A percentile compares a stretch with the other conserved stretches of the same genome.
Conservation (phyloP, 73 alveolate genomes). For the Uronychia setigera region DNA sequence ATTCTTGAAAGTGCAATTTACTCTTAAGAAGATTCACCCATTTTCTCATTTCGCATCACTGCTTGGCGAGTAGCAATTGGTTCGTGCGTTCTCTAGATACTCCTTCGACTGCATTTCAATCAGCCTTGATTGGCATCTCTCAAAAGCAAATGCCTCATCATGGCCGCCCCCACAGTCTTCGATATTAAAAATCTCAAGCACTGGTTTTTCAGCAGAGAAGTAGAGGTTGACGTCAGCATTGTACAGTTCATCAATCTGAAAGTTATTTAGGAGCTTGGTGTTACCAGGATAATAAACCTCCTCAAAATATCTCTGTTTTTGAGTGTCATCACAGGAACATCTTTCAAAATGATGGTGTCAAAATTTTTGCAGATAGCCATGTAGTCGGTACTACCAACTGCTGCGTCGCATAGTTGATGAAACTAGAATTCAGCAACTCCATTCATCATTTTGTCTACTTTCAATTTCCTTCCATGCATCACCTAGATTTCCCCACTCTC, state of each 20-base stretch:
- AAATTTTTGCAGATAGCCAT: constrained; percentile 75
- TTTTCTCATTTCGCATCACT: too few species aligned
- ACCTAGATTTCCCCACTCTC: constrained; percentile 55
- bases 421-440: constrained; percentile 77
- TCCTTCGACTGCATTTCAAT: constrained; percentile 84
- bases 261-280: constrained; percentile 23
- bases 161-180: constrained; percentile 26
- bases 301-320: constrained; percentile 75
- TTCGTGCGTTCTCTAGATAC: constrained; percentile 60
- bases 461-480: constrained; percentile 81
- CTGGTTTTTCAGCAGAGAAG: constrained; percentile 50
- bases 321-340: constrained; percentile 73
- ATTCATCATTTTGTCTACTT: constrained; percentile 46
- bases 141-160: constrained; percentile 90
- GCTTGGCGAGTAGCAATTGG: too few species aligned
- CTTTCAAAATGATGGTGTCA: constrained; percentile 75
- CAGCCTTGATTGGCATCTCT: constrained; percentile 78
- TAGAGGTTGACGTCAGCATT: constrained; percentile 41
- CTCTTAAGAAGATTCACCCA: too few species aligned
- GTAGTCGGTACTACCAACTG: constrained; percentile 88
- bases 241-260: constrained; percentile 67
- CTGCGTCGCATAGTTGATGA: constrained; percentile 82
- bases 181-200: constrained; percentile 42
- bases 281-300: constrained; percentile 75
- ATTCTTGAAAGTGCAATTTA: too few species aligned